Conservation (phyloP, 78 protist species). For the Planoprotostelium fungivorum region DNA sequence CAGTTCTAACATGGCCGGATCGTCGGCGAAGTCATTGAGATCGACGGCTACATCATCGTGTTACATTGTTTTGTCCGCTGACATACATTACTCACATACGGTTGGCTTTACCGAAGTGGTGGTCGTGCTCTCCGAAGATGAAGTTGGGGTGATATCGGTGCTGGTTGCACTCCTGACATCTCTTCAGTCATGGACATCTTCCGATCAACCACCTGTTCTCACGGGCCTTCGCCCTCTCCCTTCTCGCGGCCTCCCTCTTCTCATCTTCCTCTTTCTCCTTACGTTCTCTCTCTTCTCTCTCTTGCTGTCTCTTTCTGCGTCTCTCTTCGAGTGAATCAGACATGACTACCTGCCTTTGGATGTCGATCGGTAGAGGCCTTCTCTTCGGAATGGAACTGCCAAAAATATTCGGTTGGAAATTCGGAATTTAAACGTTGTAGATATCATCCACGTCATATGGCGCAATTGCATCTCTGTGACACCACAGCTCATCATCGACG, state of each 20-base stretch:
- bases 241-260: not conserved
- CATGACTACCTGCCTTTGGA: not conserved
- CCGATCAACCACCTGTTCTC: not conserved
- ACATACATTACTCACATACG: no score
- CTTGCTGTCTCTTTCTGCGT: conserved; percentile 1
- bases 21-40: not conserved
- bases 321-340: not conserved
- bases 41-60: not conserved
- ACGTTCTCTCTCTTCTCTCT: not conserved
- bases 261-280: not conserved
- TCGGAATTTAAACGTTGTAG: not conserved
- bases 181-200: no score
- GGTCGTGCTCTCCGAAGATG: not conserved
- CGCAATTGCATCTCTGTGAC: not conserved
- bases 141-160: not conserved
- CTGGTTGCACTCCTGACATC: no score
- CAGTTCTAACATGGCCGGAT: not conserved
- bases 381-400: not conserved
- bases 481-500: not conserved
- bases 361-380: not conserved
- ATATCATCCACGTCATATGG: not conserved
- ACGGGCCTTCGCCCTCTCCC: not conserved
- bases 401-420: no score
- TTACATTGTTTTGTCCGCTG: no score
- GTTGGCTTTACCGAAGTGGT: no score